phyloP scores from a whole-genome alignment of 2,329 filamentous ascomycete species.

The Cryphonectria radicalis region DNA sequence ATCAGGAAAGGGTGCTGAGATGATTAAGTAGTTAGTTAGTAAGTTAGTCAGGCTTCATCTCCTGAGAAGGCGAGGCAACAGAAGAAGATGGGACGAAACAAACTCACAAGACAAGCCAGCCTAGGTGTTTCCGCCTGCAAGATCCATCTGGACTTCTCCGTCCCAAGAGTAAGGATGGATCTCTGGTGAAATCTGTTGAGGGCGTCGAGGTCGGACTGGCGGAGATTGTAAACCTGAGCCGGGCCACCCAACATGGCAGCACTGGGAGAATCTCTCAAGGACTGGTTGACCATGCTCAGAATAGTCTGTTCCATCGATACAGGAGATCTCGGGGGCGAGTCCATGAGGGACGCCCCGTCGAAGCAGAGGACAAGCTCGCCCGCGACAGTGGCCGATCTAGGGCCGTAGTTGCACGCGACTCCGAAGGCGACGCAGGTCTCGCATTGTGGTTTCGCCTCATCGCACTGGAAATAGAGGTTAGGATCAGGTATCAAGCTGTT shows the following conservation, averaged over 20 bases:
- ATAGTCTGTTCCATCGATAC: constrained; percentile 30
- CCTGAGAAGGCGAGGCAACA: not conserved
- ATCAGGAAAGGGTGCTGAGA: constrained; percentile 54
- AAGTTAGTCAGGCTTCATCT: not conserved
- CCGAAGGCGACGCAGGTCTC: constrained; percentile 51
- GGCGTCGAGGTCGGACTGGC: constrained; percentile 39
- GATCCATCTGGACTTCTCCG: constrained; percentile 35
- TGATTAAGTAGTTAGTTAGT: not conserved
- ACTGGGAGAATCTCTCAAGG: constrained; percentile 27
- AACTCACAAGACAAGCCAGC: constrained; percentile 46
- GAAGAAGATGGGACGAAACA: not conserved
- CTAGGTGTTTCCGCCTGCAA: constrained; percentile 43
- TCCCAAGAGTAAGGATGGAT: constrained; percentile 48
- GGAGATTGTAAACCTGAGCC: constrained; percentile 39
- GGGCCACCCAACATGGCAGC: constrained; percentile 27
- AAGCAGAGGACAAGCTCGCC: constrained; percentile 40
- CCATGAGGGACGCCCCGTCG: constrained; percentile 33
- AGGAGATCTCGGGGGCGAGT: constrained; percentile 30
- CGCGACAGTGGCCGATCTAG: constrained; percentile 22
- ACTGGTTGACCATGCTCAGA: constrained; percentile 31
- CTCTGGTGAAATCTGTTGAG: constrained; percentile 48
- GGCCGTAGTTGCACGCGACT: constrained; percentile 53
- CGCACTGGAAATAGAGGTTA: constrained; percentile 48
- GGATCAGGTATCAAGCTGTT: constrained; percentile 12
- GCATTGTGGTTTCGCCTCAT: constrained; percentile 55